Conservation (phyloP, 2,329 filamentous ascomycete genomes). For the Stachybotrys chlorohalonatus region DNA sequence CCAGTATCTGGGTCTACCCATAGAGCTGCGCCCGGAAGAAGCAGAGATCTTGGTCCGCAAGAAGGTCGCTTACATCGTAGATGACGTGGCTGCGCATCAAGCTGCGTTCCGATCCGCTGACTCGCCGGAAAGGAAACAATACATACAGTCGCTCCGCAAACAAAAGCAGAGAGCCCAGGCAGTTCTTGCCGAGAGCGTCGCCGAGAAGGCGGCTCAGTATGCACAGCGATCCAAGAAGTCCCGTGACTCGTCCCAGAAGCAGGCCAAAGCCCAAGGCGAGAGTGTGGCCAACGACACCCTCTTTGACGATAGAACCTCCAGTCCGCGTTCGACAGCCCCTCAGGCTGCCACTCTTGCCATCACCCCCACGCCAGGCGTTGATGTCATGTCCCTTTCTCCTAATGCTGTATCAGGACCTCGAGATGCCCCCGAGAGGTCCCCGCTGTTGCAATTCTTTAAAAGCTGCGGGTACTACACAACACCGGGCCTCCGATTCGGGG, state of each 20-base stretch:
- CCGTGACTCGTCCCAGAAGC: neutral
- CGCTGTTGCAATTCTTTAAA: slow-evolving; percentile 75
- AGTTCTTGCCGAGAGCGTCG: slow-evolving; percentile 28
- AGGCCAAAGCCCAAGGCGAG: neutral
- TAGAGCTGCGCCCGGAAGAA: slow-evolving; percentile 89
- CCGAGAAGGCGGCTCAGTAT: slow-evolving; percentile 13
- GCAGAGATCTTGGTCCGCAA: slow-evolving; percentile 71
- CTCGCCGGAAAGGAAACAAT: slow-evolving; percentile 48
- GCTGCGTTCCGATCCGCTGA: slow-evolving; percentile 50
- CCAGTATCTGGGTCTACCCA: slow-evolving; percentile 78
- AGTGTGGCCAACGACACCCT: neutral
- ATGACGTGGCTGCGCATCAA: slow-evolving; percentile 66
- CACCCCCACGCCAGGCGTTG: slow-evolving; percentile 25
- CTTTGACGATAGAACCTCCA: neutral
- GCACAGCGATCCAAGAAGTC: neutral
- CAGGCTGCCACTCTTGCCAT: slow-evolving; percentile 15
- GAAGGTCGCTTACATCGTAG: slow-evolving; percentile 67
- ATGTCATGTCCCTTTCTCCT: slow-evolving; percentile 14
- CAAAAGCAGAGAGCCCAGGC: slow-evolving; percentile 32
- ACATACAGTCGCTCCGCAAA: slow-evolving; percentile 47
- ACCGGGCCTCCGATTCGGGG: slow-evolving; percentile 88
- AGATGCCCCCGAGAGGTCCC: slow-evolving; percentile 19
- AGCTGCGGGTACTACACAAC: slow-evolving; percentile 75
- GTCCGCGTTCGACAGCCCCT: slow-evolving; percentile 1
- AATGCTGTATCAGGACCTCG: slow-evolving; percentile 5